Percentiles rank a stretch among this genome's conserved stretches.
These are phyloP conservation scores for Lagenidium giganteum DNA, from an alignment of 352 stramenopile species.

Conservation along the genomic window DNA sequence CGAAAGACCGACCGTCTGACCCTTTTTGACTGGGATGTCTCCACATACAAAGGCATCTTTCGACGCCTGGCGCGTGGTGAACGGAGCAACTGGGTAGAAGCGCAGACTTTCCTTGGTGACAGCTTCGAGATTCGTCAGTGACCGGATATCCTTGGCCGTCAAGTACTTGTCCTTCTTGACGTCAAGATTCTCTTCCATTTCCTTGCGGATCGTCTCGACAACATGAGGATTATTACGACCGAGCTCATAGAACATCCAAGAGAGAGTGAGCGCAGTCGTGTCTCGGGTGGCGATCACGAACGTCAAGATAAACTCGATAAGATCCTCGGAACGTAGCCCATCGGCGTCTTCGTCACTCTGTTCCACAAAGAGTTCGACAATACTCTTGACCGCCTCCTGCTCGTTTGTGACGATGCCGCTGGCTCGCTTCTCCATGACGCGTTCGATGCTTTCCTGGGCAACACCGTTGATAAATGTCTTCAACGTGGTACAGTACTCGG, in stretches of 20 bases:
- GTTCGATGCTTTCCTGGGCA: conserved; percentile 37
- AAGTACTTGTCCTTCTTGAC: conserved; percentile 31
- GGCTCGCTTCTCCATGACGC: conserved; percentile 2
- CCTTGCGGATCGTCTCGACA: conserved; percentile 31
- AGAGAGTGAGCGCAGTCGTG: conserved; percentile 66
- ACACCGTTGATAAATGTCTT: conserved; percentile 35
- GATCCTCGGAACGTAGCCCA: conserved; percentile 33
- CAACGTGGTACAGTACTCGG: conserved; percentile 21
- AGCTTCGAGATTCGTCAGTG: conserved; percentile 53
- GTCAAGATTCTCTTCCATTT: conserved; percentile 31
- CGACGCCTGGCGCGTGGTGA: conserved; percentile 46
- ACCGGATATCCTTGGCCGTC: conserved; percentile 38
- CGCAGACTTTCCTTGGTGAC: conserved; percentile 57
- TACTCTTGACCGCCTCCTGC: conserved; percentile 12
- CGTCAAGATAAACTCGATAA: conserved; percentile 60
- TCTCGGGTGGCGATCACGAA: conserved; percentile 73
- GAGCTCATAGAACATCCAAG: conserved; percentile 71
- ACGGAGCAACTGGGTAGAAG: conserved; percentile 56
- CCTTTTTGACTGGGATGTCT: conserved; percentile 15
- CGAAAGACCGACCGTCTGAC: conserved; percentile 16
- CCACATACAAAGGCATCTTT: conserved; percentile 41
- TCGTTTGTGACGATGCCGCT: conserved; percentile 12
- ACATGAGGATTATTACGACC: conserved; percentile 60
- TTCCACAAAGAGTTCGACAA: conserved; percentile 15
- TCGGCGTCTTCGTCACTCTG: conserved; percentile 9